Evolutionary conservation across 345 rosid genomes (phyloP), one percentile per base, ranked within the genome.

Genomic region (Anastatica hierochuntica): DNA sequence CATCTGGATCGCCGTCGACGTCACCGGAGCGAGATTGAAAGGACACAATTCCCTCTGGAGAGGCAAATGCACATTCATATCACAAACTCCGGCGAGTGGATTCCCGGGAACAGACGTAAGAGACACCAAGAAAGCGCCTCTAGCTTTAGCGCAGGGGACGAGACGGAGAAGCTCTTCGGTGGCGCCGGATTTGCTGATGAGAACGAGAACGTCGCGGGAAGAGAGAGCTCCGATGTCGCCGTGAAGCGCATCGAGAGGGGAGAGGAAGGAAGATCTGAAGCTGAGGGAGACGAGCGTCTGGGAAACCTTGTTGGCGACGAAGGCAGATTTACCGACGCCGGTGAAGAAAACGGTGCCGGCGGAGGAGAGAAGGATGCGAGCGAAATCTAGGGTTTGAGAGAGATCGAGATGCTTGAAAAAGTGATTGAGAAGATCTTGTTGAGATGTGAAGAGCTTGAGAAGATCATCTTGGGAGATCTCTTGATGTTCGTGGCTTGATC

Each of bases 1-100:
- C 97, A 94, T 94, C 76, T 94, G 99, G 15, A 94, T 94, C 27
- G 94, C 99, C 10, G 87, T 88, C 10, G 99, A 94, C 3, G 99
- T 94, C 12, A 88, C 99, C 11, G 97, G 99, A 4, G 95, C 99
- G 35, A 94, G 70, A 78, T 92, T 80, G 29, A 88, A 94, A 1
- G 95, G 99, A 34, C 99, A 94, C 21, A 94, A 53, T 58, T 94
- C 99, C 69, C 89, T 82, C 77, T 76, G 77, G 39, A 94, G 66
- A 0, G 97, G 99, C 67, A 85, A 78, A 73, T 74, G 82, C 61
- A 94, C 94, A 50, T 83, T 77, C 94, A 94, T 72, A 56, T 88
- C 87, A 60, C 89, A 85, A 9, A 67, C 70, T 2, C 50, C 62
- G 14, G 81, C 76, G 14, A 94, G 76, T 5, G 87, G 76, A 66